Evolutionary conservation across 805 yeast genomes (phyloP).

Genomic region (Metschnikowia lochheadii): DNA sequence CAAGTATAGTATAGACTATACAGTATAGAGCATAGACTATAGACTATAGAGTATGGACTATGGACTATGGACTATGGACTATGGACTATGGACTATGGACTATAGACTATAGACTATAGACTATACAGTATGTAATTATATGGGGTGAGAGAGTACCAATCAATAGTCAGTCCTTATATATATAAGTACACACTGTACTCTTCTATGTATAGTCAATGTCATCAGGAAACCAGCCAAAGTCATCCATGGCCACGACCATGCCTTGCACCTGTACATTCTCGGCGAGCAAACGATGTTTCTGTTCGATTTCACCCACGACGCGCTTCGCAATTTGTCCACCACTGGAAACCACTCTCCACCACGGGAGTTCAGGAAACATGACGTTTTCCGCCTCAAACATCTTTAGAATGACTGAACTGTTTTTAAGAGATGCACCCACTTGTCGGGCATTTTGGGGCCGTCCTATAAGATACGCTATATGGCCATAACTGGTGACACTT

Average conservation of each 20-base stretch:
- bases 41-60: no score
- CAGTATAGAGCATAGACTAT: no score
- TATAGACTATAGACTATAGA: no score
- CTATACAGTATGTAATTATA: no score
- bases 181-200: no score
- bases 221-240: constrained; percentile 70
- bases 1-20: no score
- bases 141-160: no score
- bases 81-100: no score
- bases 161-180: no score
- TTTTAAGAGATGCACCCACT: constrained; percentile 69
- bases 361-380: constrained; percentile 47
- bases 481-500: constrained; percentile 63
- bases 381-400: constrained; percentile 22
- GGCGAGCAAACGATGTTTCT: constrained; percentile 38
- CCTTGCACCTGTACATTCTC: constrained; percentile 45
- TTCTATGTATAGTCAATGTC: constrained; percentile 21
- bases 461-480: constrained; percentile 60
- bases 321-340: constrained; percentile 59
- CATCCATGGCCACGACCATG: constrained; percentile 38
- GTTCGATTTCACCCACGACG: constrained; percentile 42
- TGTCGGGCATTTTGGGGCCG: constrained; percentile 67
- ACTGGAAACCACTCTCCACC: constrained; percentile 78
- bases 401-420: constrained; percentile 24
- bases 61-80: no score